These are phyloP conservation scores for Amylocarpus encephaloides DNA, from an alignment of 2,329 filamentous ascomycete genomes.

Conservation along the genomic window DNA sequence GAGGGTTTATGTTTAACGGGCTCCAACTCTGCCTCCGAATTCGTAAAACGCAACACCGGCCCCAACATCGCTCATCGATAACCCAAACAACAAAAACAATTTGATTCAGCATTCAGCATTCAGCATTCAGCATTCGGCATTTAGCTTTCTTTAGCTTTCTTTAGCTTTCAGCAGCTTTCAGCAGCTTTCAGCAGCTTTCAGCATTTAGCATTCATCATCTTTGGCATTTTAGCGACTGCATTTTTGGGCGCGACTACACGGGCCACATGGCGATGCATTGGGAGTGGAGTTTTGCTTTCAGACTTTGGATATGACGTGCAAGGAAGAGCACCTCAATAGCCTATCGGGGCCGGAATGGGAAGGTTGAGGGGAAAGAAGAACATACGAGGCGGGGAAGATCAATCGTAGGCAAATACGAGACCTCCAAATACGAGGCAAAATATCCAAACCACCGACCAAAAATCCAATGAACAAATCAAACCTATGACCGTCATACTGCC, in stretches of 20 bases:
- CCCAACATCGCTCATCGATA: background rate
- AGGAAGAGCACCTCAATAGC: background rate
- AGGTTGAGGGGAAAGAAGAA: background rate
- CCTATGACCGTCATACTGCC: background rate
- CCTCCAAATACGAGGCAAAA: background rate
- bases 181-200: too few species aligned
- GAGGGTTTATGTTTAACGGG: slow-evolving; percentile 26
- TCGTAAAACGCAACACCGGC: background rate
- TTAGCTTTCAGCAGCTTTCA: too few species aligned
- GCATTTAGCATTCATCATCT: background rate
- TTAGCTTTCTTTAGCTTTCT: too few species aligned
- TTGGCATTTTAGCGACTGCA: background rate
- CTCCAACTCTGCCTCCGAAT: slow-evolving; percentile 17
- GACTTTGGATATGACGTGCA: background rate
- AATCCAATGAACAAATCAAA: background rate
- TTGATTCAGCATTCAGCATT: background rate
- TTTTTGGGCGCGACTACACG: slow-evolving; percentile 1
- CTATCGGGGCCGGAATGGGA: background rate
- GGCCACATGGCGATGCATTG: slow-evolving; percentile 8
- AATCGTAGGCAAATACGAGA: background rate
- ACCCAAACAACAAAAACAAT: background rate
- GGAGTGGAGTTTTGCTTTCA: slow-evolving; percentile 5
- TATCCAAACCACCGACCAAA: slow-evolving; percentile 1
- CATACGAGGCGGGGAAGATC: background rate
- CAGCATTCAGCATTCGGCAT: background rate